Conservation (phyloP, 805 yeast species). For the Isabelozyma rhagii region DNA sequence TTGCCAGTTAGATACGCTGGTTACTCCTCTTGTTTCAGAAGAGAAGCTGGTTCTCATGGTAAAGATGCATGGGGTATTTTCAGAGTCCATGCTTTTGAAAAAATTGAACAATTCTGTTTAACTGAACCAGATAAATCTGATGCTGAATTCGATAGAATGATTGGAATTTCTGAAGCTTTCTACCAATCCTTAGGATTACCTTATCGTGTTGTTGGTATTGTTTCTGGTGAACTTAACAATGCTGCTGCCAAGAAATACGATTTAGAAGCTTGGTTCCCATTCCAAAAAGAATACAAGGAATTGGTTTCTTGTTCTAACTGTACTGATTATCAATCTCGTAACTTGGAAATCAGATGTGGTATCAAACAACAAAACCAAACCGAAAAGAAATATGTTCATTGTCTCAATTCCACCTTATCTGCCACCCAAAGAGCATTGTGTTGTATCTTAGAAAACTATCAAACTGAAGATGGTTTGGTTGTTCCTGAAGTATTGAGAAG, state of each 20-base stretch:
- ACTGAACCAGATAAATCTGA: slow-evolving; percentile 98
- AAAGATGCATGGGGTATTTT: slow-evolving; percentile 99
- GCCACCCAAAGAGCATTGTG: slow-evolving; percentile 98
- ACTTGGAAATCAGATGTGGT: slow-evolving; percentile 98
- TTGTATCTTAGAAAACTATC: slow-evolving; percentile 96
- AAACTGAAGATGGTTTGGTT: slow-evolving; percentile 90
- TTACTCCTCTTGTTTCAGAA: slow-evolving; percentile 96
- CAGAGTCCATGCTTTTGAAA: slow-evolving; percentile 98
- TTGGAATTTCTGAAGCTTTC: slow-evolving; percentile 84
- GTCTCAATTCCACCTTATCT: slow-evolving; percentile 94
- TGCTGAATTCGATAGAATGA: slow-evolving; percentile 97
- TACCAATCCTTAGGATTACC: slow-evolving; percentile 90
- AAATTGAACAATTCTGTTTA: slow-evolving; percentile 92
- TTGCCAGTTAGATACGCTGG: slow-evolving; percentile 97
- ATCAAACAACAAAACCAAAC: slow-evolving; percentile 91
- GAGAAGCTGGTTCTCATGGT: slow-evolving; percentile 99
- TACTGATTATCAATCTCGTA: slow-evolving; percentile 98
- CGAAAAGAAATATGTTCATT: slow-evolving; percentile 97
- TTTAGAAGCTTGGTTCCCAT: slow-evolving; percentile 99
- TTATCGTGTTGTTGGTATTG: slow-evolving; percentile 96
- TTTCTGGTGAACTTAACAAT: slow-evolving; percentile 96
- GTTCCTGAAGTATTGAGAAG: slow-evolving; percentile 94
- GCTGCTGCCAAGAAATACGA: slow-evolving; percentile 99
- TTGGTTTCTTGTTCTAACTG: slow-evolving; percentile 98
- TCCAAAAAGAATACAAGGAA: slow-evolving; percentile 97